Evolutionary conservation across 2,329 filamentous ascomycete genomes (phyloP).

Genomic region (Arthrobotrys pseudoclavata): DNA sequence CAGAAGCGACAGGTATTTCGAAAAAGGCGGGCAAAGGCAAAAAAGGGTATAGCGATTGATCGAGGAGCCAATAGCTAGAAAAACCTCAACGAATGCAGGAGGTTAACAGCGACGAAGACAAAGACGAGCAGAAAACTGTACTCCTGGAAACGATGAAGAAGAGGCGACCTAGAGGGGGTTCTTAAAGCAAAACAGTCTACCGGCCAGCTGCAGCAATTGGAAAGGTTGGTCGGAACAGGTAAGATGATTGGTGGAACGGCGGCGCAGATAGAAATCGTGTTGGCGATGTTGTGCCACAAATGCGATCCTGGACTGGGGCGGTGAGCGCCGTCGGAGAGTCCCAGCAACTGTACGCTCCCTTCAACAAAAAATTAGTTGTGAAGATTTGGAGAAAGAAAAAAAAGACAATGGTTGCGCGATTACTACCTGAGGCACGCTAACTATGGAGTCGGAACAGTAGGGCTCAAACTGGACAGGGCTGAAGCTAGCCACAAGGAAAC

Average conservation of each 20-base stretch:
- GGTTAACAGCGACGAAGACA: conserved; percentile 14
- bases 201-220: conserved; percentile 8
- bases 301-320: conserved; percentile 10
- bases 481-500: conserved; percentile 19
- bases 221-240: neutral
- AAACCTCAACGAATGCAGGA: conserved; percentile 32
- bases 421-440: conserved; percentile 8
- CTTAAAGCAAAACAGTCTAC: neutral
- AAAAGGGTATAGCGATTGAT: neutral
- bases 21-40: neutral
- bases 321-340: conserved; percentile 26
- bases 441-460: conserved; percentile 14
- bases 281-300: conserved; percentile 32
- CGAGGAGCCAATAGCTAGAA: conserved; percentile 8
- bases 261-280: conserved; percentile 28
- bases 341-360: conserved; percentile 25
- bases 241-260: conserved; percentile 21
- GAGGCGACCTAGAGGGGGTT: neutral
- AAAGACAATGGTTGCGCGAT: conserved; percentile 11
- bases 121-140: conserved; percentile 3
- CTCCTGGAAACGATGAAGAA: conserved; percentile 9
- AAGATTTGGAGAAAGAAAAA: neutral
- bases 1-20: neutral
- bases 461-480: conserved; percentile 31
- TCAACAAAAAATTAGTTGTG: conserved; percentile 20